Base-by-base conservation (phyloP, 1,284 basidiomycete genomes). In the Stygiomarasmius scandens region DNA sequence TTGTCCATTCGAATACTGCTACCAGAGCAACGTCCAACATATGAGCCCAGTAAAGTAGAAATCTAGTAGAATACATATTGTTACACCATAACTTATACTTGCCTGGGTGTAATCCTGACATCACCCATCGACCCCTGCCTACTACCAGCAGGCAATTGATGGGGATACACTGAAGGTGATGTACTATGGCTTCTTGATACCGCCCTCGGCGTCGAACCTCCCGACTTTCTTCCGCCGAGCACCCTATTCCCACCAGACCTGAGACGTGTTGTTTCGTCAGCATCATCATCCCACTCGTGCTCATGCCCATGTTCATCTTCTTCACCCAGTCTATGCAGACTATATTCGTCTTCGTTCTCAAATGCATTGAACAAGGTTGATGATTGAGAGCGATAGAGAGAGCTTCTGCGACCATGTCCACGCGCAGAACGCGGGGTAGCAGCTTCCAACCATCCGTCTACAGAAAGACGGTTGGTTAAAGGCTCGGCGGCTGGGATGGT, bases 401-500 rank as follows among this genome's bases (percentile, higher is more conserved):
- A 86, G 58, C 74, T 77, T 59, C 76, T 70, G n/a, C 82, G 32
- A 49, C 46, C 38, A 43, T 34, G 36, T 10, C 53, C 22, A 66
- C 71, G 62, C 12, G 63, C 54, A 5, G 74, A 65, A 45, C 64
- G 76, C 60, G 63, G 72, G 58, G 65, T 64, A 54, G 56, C 69
- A 56, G 60, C 65, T 51, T 51, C 66, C 77, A 58, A 66, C 89
- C 90, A 91, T 0, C 83, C 85, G 60, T 92, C 90, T 47, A 89
- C 72, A 12, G 88, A 91, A 66, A 84, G 74, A 1, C 89, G 82
- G 44, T 87, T 89, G 63, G 84, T 70, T 38, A 90, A 84, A 9
- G 88, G 87, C 74, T 92, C 87, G 83, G 92, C 86, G 12, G 94
- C 70, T 68, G 93, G 89, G 44, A 93, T 78, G 2, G 83, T 70